Conservation (phyloP, 768 basidiomycete species). For the Calocera viscosa region DNA sequence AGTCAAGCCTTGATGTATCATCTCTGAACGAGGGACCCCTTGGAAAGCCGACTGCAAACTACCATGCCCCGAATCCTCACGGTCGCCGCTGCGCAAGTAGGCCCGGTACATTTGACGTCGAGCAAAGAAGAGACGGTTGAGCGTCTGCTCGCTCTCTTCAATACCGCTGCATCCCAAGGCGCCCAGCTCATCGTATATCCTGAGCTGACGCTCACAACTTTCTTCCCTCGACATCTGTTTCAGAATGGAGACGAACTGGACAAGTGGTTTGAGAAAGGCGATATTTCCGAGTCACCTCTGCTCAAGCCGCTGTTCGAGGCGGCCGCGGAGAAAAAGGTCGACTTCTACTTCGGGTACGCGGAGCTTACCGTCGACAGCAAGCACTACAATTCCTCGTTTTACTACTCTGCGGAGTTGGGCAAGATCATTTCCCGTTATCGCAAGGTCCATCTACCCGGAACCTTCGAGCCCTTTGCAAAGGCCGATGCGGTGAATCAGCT, state of each 20-base stretch:
- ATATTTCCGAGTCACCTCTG: constrained; percentile 17
- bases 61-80: constrained; percentile 23
- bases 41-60: not conserved
- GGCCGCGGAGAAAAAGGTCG: constrained; percentile 21
- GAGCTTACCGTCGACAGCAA: constrained; percentile 21
- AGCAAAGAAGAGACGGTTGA: constrained; percentile 18
- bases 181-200: constrained; percentile 15
- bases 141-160: constrained; percentile 21
- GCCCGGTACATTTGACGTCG: constrained; percentile 23
- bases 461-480: constrained; percentile 24
- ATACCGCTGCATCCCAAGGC: constrained; percentile 15
- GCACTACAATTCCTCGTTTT: constrained; percentile 25
- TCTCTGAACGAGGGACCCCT: too few species aligned
- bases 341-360: constrained; percentile 26
- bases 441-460: constrained; percentile 24
- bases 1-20: too few species aligned
- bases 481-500: constrained; percentile 26
- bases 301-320: constrained; percentile 22
- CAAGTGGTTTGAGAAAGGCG: constrained; percentile 22
- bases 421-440: constrained; percentile 24
- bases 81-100: constrained; percentile 27
- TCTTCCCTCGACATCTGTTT: constrained; percentile 26
- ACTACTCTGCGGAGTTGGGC: constrained; percentile 20
- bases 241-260: constrained; percentile 22
- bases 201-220: constrained; percentile 21